Evolutionary conservation across 2,329 filamentous ascomycete species (phyloP).

Genomic region (Cladosporium sp.): DNA sequence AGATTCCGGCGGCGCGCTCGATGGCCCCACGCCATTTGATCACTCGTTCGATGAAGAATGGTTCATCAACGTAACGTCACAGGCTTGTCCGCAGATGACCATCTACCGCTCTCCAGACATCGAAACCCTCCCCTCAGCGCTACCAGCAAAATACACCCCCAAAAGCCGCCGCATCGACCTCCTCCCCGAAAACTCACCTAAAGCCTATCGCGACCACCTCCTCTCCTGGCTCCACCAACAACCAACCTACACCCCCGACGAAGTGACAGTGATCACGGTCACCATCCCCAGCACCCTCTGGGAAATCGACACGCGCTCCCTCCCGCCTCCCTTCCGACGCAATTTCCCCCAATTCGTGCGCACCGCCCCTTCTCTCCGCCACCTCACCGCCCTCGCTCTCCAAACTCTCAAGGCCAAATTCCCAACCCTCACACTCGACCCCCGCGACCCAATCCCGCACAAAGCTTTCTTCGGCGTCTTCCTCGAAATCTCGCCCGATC

Average conservation of each 20-base stretch:
- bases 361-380: conserved; percentile 20
- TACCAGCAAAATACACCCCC: conserved; percentile 23
- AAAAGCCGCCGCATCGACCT: conserved; percentile 23
- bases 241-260: conserved; percentile 10
- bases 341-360: conserved; percentile 29
- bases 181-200: conserved; percentile 15
- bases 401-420: conserved; percentile 27
- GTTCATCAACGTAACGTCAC: conserved; percentile 21
- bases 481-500: conserved; percentile 36
- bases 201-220: conserved; percentile 19
- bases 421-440: conserved; percentile 20
- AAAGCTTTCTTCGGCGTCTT: conserved; percentile 37
- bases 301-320: conserved; percentile 28
- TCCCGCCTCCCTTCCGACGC: conserved; percentile 23
- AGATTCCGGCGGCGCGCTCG: conserved; percentile 23
- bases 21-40: conserved; percentile 20
- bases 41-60: conserved; percentile 28
- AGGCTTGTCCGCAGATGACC: conserved; percentile 25
- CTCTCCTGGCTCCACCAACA: conserved; percentile 21
- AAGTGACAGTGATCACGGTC: conserved; percentile 24
- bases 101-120: conserved; percentile 21
- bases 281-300: conserved; percentile 26
- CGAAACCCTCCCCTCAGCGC: conserved; percentile 13
- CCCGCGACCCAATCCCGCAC: conserved; percentile 24
- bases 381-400: conserved; percentile 33